A percentile compares a stretch with the other conserved stretches of the same genome.
Evolutionary conservation across 108 stramenopile genomes (phyloP).

Genomic region (Aurantiochytrium sp.): DNA sequence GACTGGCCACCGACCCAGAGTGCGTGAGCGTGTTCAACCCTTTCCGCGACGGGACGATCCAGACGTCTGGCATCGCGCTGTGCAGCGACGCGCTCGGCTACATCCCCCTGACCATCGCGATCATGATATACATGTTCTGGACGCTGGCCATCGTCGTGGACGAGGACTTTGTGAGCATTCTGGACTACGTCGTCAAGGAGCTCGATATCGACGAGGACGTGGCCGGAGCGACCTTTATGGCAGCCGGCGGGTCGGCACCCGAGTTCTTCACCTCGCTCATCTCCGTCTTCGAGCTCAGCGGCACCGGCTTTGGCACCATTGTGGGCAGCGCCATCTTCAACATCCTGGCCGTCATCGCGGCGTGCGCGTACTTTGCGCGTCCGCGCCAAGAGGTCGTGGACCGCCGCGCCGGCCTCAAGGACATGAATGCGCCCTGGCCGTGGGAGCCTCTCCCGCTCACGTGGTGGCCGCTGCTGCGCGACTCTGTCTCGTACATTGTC

Average conservation of each 20-base stretch:
- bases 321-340: conserved; percentile 79
- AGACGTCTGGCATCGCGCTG: not conserved
- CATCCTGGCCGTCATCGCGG: conserved; percentile 73
- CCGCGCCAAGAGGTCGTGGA: not conserved
- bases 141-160: conserved; percentile 76
- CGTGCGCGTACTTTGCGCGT: conserved; percentile 59
- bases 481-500: conserved; percentile 64
- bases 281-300: conserved; percentile 46
- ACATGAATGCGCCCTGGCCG: not conserved
- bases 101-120: conserved; percentile 45
- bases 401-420: not conserved
- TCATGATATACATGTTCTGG: conserved; percentile 73
- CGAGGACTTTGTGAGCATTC: conserved; percentile 76
- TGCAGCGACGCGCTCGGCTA: not conserved
- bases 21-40: not conserved
- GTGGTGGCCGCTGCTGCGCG: conserved; percentile 76
- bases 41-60: not conserved
- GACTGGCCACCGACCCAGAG: not conserved
- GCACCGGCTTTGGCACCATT: conserved; percentile 79
- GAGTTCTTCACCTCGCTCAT: conserved; percentile 74
- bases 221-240: conserved; percentile 74
- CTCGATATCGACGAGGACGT: conserved; percentile 71
- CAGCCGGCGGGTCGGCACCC: conserved; percentile 72
- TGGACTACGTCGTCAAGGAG: conserved; percentile 67
- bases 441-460: conserved; percentile 66